A percentile compares a stretch with the other conserved stretches of the same genome.
phyloP scores from a whole-genome alignment of 129 eudicot genomes.

The Apium graveolens region DNA sequence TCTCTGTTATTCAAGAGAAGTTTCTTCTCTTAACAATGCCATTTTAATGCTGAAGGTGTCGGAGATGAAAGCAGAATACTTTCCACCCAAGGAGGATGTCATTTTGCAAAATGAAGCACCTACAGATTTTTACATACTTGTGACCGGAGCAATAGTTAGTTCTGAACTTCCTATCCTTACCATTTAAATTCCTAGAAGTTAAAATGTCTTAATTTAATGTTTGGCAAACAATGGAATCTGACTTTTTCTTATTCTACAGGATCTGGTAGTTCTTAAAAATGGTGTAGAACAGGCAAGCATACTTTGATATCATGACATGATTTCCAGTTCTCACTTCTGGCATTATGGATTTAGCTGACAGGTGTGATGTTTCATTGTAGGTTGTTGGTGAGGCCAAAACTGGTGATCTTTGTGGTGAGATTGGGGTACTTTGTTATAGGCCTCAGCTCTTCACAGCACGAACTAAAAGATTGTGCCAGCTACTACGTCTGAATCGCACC shows the following conservation, averaged over 20 bases:
- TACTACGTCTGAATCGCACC: constrained; percentile 69
- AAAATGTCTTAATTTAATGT: not conserved
- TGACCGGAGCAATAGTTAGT: constrained; percentile 82
- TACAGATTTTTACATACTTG: constrained; percentile 83
- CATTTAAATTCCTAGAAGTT: not conserved
- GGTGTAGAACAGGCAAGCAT: constrained; percentile 72
- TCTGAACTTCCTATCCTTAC: not conserved
- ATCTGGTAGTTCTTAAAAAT: constrained; percentile 50
- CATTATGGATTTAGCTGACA: not conserved
- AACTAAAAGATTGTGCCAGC: constrained; percentile 67
- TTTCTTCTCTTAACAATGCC: not conserved
- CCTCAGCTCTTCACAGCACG: constrained; percentile 88
- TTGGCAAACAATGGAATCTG: not conserved
- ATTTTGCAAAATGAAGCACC: constrained; percentile 99
- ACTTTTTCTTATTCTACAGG: constrained; percentile 38
- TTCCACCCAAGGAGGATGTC: constrained; percentile 91
- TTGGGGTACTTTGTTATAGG: constrained; percentile 87
- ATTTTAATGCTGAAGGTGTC: constrained; percentile 50
- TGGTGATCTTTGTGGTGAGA: constrained; percentile 85
- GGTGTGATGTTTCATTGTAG: constrained; percentile 25
- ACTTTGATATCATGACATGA: not conserved
- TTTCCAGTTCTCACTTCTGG: not conserved
- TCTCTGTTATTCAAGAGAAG: not conserved
- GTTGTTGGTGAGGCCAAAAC: constrained; percentile 67
- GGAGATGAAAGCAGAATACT: constrained; percentile 98